Evolutionary conservation across 2,329 filamentous ascomycete genomes (phyloP).

Genomic region (Cylindrodendrum hubeiense): DNA sequence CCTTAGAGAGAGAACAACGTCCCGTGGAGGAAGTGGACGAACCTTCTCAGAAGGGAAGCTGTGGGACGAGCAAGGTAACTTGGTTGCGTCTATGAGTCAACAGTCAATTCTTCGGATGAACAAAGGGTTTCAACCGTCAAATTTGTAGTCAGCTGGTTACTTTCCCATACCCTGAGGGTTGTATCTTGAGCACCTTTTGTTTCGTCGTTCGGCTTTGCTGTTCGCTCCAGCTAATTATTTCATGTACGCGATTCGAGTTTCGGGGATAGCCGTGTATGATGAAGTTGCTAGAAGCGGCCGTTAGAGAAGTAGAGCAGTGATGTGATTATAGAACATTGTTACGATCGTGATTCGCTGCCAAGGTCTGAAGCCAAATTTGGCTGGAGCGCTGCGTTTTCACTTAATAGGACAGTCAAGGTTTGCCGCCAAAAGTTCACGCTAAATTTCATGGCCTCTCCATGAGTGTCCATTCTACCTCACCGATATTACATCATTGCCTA

Average conservation of each 20-base stretch:
- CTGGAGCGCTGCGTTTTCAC: no score
- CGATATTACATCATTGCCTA: no score
- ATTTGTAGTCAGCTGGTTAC: slow-evolving; percentile 12
- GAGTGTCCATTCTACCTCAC: no score
- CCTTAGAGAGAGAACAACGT: slow-evolving; percentile 55
- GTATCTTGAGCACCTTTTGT: neutral
- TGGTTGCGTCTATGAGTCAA: slow-evolving; percentile 63
- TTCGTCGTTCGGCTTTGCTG: neutral
- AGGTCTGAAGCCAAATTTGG: no score
- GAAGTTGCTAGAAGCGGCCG: neutral
- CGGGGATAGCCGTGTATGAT: neutral
- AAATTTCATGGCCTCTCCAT: no score
- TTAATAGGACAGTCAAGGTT: no score
- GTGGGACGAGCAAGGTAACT: slow-evolving; percentile 57
- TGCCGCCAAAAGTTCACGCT: no score
- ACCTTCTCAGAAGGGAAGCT: slow-evolving; percentile 59
- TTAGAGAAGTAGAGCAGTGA: neutral
- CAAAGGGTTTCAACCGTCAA: slow-evolving; percentile 18
- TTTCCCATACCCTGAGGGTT: neutral
- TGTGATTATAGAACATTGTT: neutral
- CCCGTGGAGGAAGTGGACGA: slow-evolving; percentile 54
- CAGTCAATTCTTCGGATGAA: slow-evolving; percentile 53
- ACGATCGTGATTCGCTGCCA: neutral
- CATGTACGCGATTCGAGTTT: neutral
- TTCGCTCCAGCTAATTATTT: neutral